Evolutionary conservation across 352 stramenopile species (phyloP), one percentile per base, ranked within the genome.

Genomic region (Phytophthora cryptogea): DNA sequence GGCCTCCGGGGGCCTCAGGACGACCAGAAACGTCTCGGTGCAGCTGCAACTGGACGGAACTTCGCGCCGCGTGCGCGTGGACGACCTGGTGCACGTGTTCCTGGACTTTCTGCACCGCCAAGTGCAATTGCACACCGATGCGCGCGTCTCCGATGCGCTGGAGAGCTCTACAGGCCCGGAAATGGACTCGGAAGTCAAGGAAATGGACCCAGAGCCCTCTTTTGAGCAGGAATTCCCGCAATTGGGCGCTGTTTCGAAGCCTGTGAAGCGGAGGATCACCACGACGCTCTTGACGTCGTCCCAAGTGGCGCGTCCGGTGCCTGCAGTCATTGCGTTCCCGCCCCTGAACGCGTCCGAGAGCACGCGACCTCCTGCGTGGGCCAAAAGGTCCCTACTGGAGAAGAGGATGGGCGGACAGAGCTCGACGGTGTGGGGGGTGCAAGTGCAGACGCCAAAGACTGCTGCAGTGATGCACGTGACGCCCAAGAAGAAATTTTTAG

Each of bases 351-450:
- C 44, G 2, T 49, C 54, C 0, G 51, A 68, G 23, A 64, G 35
- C 17, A 56, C 41, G n/a, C 31, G 28, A 8, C 48, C 52, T 5
- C 61, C 68, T 6, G 59, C 50, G 9, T 89, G 74, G 74, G 40
- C 64, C 27, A 86, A 81, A 33, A 63, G 52, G 1, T 74, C 69
- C n/a, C 59, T 85, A 13, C 35, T 88, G 4, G 78, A 88, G 61
- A 66, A 66, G 36, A 64, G 78, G 13, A 79, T 86, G 68, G 60
- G 43, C 10, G 37, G 31, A 23, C 20, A 23, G 20, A 23, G 20
- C 20, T 23, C 20, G 20, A 23, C 20, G 2, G 20, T 23, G 20
- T 23, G 20, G 20, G 20, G 20, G 20, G 20, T 23, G 20, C 20
- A 23, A 2, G 20, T 23, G 20, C 20, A 23, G 20, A 23, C 20